These are phyloP conservation scores for Graphilbum sp. DNA, from an alignment of 2,329 filamentous ascomycete species.

Conservation along the genomic window DNA sequence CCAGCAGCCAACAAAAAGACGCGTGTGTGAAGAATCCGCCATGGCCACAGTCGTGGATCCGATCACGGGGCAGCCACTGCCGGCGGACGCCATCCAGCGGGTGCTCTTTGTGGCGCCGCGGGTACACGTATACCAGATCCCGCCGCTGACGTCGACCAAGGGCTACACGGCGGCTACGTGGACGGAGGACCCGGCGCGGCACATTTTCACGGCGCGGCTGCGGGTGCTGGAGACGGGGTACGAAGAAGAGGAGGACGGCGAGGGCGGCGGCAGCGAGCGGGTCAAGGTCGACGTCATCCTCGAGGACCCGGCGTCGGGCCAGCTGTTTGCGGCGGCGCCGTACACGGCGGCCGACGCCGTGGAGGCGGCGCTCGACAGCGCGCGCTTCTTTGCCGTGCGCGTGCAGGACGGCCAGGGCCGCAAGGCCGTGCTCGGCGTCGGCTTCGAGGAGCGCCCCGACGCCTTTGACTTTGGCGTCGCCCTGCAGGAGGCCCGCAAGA, in stretches of 20 bases:
- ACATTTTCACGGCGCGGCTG: slow-evolving; percentile 75
- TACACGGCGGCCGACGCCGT: slow-evolving; percentile 52
- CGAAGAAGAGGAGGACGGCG: slow-evolving; percentile 16
- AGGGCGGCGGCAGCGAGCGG: slow-evolving; percentile 18
- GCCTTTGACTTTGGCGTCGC: slow-evolving; percentile 76
- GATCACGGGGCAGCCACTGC: slow-evolving; percentile 49
- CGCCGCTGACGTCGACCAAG: slow-evolving; percentile 59
- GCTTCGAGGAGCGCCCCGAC: slow-evolving; percentile 73
- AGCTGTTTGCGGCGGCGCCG: slow-evolving; percentile 71
- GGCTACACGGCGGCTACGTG: slow-evolving; percentile 65
- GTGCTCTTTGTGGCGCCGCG: slow-evolving; percentile 59
- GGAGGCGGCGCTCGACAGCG: slow-evolving; percentile 63
- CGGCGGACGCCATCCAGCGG: slow-evolving; percentile 66
- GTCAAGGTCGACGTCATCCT: slow-evolving; percentile 63
- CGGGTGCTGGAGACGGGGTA: slow-evolving; percentile 63
- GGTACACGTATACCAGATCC: slow-evolving; percentile 79
- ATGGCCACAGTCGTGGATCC: slow-evolving; percentile 55
- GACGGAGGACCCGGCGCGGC: slow-evolving; percentile 53
- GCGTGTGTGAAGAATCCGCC: too few species aligned
- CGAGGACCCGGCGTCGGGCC: slow-evolving; percentile 55
- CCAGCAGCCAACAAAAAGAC: too few species aligned
- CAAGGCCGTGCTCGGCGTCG: slow-evolving; percentile 68
- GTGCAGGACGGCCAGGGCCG: slow-evolving; percentile 60
- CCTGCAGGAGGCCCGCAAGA: slow-evolving; percentile 61
- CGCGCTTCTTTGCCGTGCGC: slow-evolving; percentile 69